phyloP scores from a whole-genome alignment of 495 filamentous ascomycete genomes.

The Aspergillus baeticus region DNA sequence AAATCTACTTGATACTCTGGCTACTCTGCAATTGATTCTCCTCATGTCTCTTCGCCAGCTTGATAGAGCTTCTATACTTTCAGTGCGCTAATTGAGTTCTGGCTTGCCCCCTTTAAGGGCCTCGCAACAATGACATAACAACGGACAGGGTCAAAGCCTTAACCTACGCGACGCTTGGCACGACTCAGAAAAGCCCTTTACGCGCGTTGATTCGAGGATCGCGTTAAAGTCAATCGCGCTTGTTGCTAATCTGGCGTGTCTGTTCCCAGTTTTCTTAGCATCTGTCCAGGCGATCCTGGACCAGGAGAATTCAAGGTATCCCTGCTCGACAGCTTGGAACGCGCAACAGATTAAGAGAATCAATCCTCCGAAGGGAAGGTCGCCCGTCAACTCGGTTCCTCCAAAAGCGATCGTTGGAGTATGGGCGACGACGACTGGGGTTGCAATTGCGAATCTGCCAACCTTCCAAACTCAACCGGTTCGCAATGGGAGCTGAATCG shows the following conservation, averaged over 20 bases:
- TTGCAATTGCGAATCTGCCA: not conserved
- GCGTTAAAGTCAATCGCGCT: conserved; percentile 27
- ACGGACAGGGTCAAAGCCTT: conserved; percentile 6
- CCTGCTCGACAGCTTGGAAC: conserved; percentile 8
- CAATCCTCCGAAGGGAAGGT: not conserved
- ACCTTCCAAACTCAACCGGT: not conserved
- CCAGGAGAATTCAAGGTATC: conserved; percentile 4
- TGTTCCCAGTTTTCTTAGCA: conserved; percentile 6
- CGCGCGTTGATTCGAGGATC: conserved; percentile 29
- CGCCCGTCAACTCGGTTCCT: not conserved
- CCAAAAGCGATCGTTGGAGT: not conserved
- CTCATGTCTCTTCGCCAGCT: not conserved
- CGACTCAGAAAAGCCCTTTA: conserved; percentile 17
- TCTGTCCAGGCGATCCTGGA: conserved; percentile 13
- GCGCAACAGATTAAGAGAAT: conserved; percentile 6
- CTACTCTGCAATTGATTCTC: not conserved
- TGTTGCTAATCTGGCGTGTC: conserved; percentile 23
- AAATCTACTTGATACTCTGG: not conserved
- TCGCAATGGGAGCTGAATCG: not conserved
- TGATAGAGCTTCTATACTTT: not conserved
- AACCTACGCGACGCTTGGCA: conserved; percentile 22
- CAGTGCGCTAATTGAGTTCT: not conserved
- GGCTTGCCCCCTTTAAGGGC: conserved; percentile 6
- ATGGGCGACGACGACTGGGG: not conserved
- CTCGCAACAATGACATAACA: conserved; percentile 14